Conservation (phyloP, 768 basidiomycete species). For the Cytidiella melzeri region DNA sequence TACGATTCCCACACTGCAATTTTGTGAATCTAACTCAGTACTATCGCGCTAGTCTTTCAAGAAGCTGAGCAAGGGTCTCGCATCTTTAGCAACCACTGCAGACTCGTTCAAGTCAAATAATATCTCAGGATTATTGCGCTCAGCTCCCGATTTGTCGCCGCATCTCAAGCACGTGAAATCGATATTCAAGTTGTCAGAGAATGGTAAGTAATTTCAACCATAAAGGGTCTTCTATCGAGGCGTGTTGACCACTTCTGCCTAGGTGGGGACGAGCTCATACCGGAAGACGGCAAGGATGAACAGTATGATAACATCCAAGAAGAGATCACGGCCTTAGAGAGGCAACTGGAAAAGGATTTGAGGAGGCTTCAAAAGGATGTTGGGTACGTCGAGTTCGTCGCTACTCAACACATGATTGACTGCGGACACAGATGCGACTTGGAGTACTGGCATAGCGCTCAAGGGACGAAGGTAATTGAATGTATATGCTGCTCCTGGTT, state of each 20-base stretch:
- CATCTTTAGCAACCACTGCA: constrained; percentile 53
- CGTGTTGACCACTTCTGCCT: constrained; percentile 30
- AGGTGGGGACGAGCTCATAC: constrained; percentile 58
- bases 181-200: constrained; percentile 62
- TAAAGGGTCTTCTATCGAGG: not conserved
- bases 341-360: constrained; percentile 60
- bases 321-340: constrained; percentile 68
- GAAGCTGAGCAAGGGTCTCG: constrained; percentile 62
- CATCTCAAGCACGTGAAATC: constrained; percentile 67
- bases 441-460: constrained; percentile 69
- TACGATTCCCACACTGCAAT: constrained; percentile 34
- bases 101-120: constrained; percentile 74
- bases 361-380: constrained; percentile 60
- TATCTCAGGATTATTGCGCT: constrained; percentile 66
- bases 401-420: constrained; percentile 6
- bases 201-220: constrained; percentile 36
- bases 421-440: constrained; percentile 43
- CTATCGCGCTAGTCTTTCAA: constrained; percentile 84
- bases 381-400: constrained; percentile 39
- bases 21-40: no score
- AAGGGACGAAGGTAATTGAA: constrained; percentile 71
- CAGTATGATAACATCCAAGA: constrained; percentile 72
- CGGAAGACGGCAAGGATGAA: constrained; percentile 79
- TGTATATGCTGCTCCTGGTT: no score
- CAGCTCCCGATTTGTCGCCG: constrained; percentile 72